phyloP scores from a whole-genome alignment of 169 alveolate genomes.

The Eimeria praecox region DNA sequence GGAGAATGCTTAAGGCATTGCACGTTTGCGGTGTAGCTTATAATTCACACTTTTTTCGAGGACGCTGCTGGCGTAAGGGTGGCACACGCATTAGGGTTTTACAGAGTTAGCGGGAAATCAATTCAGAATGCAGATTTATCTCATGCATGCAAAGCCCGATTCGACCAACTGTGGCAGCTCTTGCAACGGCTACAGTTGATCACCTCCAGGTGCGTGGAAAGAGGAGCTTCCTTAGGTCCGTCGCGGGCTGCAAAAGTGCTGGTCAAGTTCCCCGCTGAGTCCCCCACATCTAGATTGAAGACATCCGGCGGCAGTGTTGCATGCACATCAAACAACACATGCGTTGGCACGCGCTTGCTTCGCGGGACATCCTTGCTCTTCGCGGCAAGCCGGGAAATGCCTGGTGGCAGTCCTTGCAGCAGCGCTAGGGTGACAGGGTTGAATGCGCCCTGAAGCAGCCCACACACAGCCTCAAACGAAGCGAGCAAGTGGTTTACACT shows the following conservation, averaged over 20 bases:
- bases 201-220: slow-evolving; percentile 77
- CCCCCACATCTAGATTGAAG: slow-evolving; percentile 52
- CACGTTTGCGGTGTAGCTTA: too few species aligned
- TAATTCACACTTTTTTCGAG: too few species aligned
- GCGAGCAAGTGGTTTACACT: background rate
- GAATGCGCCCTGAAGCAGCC: slow-evolving; percentile 66
- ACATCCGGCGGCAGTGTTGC: slow-evolving; percentile 71
- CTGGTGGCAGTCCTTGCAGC: slow-evolving; percentile 80
- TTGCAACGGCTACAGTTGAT: background rate
- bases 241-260: slow-evolving; percentile 63
- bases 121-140: background rate
- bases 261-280: slow-evolving; percentile 72
- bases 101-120: too few species aligned
- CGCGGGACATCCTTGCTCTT: slow-evolving; percentile 29
- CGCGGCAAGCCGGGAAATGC: slow-evolving; percentile 68
- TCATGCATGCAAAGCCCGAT: background rate
- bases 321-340: slow-evolving; percentile 60
- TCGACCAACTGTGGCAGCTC: background rate
- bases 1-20: too few species aligned
- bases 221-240: slow-evolving; percentile 65
- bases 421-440: slow-evolving; percentile 62
- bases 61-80: too few species aligned
- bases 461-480: background rate
- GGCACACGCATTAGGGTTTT: too few species aligned
- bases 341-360: slow-evolving; percentile 50